phyloP scores from a whole-genome alignment of 2,329 filamentous ascomycete species.

The Aspergillus flavus region DNA sequence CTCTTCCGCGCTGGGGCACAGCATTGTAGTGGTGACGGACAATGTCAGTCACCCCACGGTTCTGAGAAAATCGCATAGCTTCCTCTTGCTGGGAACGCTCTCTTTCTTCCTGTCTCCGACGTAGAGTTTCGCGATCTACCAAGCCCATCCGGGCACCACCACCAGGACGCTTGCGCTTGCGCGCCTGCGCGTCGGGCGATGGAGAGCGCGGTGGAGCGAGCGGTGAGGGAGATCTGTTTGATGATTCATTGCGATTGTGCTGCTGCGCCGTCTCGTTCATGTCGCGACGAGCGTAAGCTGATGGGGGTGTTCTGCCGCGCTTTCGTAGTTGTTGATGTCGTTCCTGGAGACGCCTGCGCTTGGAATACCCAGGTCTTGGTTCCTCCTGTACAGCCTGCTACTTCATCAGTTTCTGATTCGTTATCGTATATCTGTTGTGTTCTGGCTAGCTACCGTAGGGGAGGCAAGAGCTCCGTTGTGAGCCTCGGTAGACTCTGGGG shows the following conservation, averaged over 20 bases:
- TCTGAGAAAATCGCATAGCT: constrained; percentile 37
- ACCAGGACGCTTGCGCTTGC: constrained; percentile 50
- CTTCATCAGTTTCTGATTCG: constrained; percentile 33
- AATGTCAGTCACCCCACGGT: constrained; percentile 74
- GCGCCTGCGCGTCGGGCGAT: constrained; percentile 40
- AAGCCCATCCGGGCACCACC: constrained; percentile 47
- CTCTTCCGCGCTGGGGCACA: constrained; percentile 87
- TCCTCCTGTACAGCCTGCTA: constrained; percentile 22
- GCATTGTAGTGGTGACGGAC: constrained; percentile 95
- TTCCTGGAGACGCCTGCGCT: constrained; percentile 44
- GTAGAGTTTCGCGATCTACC: constrained; percentile 41
- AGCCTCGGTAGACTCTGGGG: not conserved
- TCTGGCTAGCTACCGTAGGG: not conserved
- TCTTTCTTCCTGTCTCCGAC: constrained; percentile 47
- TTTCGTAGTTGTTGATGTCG: constrained; percentile 41
- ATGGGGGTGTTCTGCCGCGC: constrained; percentile 40
- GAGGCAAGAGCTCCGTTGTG: not conserved
- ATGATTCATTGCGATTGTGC: constrained; percentile 28
- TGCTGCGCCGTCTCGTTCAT: constrained; percentile 22
- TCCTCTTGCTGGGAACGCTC: constrained; percentile 46
- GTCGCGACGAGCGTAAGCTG: constrained; percentile 45
- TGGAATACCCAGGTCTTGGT: constrained; percentile 26
- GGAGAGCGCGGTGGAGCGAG: constrained; percentile 44
- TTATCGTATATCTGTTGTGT: not conserved
- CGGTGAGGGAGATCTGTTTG: constrained; percentile 44